A percentile compares a stretch with the other conserved stretches of the same genome.
These are phyloP conservation scores for Sarcodon aspratus DNA, from an alignment of 768 basidiomycete species.

Conservation along the genomic window DNA sequence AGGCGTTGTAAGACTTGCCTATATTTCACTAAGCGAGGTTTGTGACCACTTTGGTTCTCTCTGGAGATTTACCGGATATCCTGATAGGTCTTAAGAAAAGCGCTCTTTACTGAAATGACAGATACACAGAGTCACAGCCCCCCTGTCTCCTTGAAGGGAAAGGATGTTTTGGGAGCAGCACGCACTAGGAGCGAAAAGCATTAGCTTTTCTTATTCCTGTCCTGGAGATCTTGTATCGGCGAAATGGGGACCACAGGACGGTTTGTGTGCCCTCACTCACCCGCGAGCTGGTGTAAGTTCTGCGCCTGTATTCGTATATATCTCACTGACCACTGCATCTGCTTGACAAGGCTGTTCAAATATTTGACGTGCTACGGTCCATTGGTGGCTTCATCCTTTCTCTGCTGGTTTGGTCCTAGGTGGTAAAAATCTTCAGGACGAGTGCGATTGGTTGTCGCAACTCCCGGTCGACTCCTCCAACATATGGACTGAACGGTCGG, in stretches of 20 bases:
- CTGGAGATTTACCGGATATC: too few relatives aligned
- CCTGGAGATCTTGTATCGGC: slow-evolving; percentile 51
- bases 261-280: slow-evolving; percentile 77
- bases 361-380: too few relatives aligned
- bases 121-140: slow-evolving; percentile 59
- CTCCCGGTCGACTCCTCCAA: slow-evolving; percentile 88
- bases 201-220: slow-evolving; percentile 62
- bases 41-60: too few relatives aligned
- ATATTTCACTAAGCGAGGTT: slow-evolving; percentile 71
- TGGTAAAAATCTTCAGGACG: too few relatives aligned
- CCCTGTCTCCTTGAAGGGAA: slow-evolving; percentile 47
- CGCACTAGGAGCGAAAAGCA: slow-evolving; percentile 69
- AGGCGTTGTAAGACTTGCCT: slow-evolving; percentile 62
- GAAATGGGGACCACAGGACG: slow-evolving; percentile 64
- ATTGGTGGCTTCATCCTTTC: too few relatives aligned
- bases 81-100: too few relatives aligned
- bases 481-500: slow-evolving; percentile 98
- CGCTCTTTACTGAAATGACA: slow-evolving; percentile 80
- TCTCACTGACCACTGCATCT: too few relatives aligned
- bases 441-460: too few relatives aligned
- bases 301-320: too few relatives aligned
- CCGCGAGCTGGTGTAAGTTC: too few relatives aligned
- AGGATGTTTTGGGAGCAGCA: slow-evolving; percentile 63
- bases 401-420: too few relatives aligned
- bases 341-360: too few relatives aligned